A percentile compares a stretch with the other conserved stretches of the same genome.
These are phyloP conservation scores for Penicillium turbatum DNA, from an alignment of 495 filamentous ascomycete species.

Conservation along the genomic window DNA sequence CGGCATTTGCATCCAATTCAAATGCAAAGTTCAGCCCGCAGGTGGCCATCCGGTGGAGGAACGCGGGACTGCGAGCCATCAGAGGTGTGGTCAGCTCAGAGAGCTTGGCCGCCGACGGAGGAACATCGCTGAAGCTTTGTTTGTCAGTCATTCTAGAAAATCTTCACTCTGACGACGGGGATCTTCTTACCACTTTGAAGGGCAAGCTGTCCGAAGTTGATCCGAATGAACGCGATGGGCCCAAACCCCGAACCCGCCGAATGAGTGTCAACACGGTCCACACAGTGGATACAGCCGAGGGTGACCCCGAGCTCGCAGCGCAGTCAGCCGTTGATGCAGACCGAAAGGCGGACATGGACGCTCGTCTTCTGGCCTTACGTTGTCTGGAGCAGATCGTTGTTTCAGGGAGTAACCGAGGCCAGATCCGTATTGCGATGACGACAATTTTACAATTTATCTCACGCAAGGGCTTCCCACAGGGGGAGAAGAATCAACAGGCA, in stretches of 20 bases:
- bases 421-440: constrained; percentile 68
- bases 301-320: constrained; percentile 66
- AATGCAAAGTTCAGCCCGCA: constrained; percentile 56
- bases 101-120: constrained; percentile 65
- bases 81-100: constrained; percentile 74
- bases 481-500: constrained; percentile 23
- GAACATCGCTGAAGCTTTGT: constrained; percentile 66
- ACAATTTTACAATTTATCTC: constrained; percentile 68
- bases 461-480: constrained; percentile 44
- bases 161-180: constrained; percentile 70
- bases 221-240: constrained; percentile 56
- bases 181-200: constrained; percentile 59
- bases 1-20: constrained; percentile 27
- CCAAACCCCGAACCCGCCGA: constrained; percentile 57
- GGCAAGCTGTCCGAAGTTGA: constrained; percentile 59
- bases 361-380: constrained; percentile 75
- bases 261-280: constrained; percentile 75
- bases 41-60: constrained; percentile 78
- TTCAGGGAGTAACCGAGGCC: constrained; percentile 64
- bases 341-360: constrained; percentile 78
- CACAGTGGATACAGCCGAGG: constrained; percentile 60
- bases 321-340: constrained; percentile 79
- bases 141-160: constrained; percentile 82
- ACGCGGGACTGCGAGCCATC: constrained; percentile 73
- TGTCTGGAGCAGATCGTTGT: constrained; percentile 76